Percentiles rank a stretch among this genome's conserved stretches.
phyloP scores from a whole-genome alignment of 1,139 yeast species.

The Sugiyamaella sp. region DNA sequence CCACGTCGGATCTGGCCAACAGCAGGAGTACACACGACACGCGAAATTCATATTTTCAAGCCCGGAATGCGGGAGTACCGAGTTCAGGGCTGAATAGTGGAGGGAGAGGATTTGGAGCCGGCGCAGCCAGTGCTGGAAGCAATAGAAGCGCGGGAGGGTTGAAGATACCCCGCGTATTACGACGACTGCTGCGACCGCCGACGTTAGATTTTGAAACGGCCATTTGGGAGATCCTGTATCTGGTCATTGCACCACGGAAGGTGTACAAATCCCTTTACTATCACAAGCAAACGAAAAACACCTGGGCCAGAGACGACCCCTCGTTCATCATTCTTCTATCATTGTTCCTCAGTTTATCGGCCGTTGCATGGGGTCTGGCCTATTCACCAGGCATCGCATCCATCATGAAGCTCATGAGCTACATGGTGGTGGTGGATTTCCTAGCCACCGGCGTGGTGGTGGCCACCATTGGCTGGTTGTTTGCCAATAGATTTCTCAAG shows the following conservation, averaged over 20 bases:
- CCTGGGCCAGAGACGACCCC: slow-evolving; percentile 91
- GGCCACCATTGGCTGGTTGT: slow-evolving; percentile 72
- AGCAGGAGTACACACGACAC: slow-evolving; percentile 6
- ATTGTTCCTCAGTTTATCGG: slow-evolving; percentile 65
- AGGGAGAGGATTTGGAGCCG: slow-evolving; percentile 12
- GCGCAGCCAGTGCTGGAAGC: not conserved
- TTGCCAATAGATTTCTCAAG: slow-evolving; percentile 65
- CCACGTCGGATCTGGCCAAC: slow-evolving; percentile 17
- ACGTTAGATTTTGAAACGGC: slow-evolving; percentile 92
- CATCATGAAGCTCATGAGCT: slow-evolving; percentile 63
- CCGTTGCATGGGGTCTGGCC: slow-evolving; percentile 88
- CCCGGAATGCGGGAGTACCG: slow-evolving; percentile 20
- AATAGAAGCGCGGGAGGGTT: slow-evolving; percentile 22
- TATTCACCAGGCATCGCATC: slow-evolving; percentile 66
- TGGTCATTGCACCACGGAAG: slow-evolving; percentile 73
- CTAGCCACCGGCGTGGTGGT: slow-evolving; percentile 68
- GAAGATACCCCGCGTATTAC: slow-evolving; percentile 39
- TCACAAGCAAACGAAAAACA: slow-evolving; percentile 68
- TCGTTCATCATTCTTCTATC: slow-evolving; percentile 76
- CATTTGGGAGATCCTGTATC: slow-evolving; percentile 81
- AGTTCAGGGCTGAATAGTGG: slow-evolving; percentile 7
- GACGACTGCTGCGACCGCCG: slow-evolving; percentile 67
- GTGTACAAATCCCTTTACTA: slow-evolving; percentile 82
- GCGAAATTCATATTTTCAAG: slow-evolving; percentile 20
- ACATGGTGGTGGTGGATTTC: slow-evolving; percentile 87